Percentiles rank a stretch among this genome's conserved stretches.
Conservation (phyloP, 495 filamentous ascomycete species). For the Umbilicaria muhlenbergii region DNA sequence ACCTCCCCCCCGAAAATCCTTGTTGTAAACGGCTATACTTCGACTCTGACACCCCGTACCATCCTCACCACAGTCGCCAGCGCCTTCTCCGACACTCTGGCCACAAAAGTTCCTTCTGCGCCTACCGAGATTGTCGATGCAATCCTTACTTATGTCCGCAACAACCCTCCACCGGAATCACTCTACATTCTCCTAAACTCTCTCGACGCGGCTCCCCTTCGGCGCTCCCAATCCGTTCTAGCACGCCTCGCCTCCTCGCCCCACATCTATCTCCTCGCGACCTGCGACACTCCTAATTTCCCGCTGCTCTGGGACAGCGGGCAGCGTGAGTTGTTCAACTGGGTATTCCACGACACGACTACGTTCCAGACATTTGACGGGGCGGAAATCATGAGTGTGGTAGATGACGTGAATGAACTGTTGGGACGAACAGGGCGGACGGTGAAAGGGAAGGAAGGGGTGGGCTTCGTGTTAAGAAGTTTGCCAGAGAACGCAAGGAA, state of each 20-base stretch:
- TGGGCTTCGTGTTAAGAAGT: conserved; percentile 76
- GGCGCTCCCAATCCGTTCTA: conserved; percentile 49
- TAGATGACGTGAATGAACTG: conserved; percentile 74
- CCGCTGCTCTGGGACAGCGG: conserved; percentile 79
- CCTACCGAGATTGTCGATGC: conserved; percentile 50
- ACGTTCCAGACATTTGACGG: conserved; percentile 63
- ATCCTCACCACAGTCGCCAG: conserved; percentile 58
- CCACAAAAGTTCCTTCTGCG: conserved; percentile 41
- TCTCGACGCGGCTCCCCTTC: conserved; percentile 64
- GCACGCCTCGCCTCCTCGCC: conserved; percentile 61
- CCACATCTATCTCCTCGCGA: conserved; percentile 58
- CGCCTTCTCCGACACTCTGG: conserved; percentile 42
- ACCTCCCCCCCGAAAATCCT: conserved; percentile 43
- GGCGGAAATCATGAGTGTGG: conserved; percentile 52
- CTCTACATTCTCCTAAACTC: conserved; percentile 72
- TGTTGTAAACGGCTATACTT: conserved; percentile 77
- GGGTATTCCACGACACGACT: conserved; percentile 85
- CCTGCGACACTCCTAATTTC: conserved; percentile 76
- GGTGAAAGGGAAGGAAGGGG: conserved; percentile 80
- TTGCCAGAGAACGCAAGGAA: conserved; percentile 83
- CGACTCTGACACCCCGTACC: conserved; percentile 58
- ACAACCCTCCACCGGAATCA: conserved; percentile 21
- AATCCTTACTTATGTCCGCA: conserved; percentile 41
- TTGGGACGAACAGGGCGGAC: conserved; percentile 71
- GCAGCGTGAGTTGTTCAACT: conserved; percentile 61